phyloP scores from a whole-genome alignment of 306 rosid species.

The Gynostemma pentaphyllum region DNA sequence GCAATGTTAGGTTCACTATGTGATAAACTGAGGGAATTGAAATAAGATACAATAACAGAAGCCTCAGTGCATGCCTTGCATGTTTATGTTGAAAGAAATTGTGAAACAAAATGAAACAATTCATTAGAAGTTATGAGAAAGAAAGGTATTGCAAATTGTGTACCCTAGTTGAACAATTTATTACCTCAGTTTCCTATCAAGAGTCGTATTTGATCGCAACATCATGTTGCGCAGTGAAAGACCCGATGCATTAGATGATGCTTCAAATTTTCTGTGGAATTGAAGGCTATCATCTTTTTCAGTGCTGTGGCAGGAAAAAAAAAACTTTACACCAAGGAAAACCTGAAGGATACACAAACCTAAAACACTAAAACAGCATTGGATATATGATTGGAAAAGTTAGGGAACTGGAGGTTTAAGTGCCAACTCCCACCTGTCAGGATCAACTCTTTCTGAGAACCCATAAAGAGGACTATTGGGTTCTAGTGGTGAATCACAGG shows the following conservation, averaged over 20 bases:
- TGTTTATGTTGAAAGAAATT: conserved; percentile 17
- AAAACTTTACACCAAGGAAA: conserved; percentile 12
- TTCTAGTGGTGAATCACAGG: conserved; percentile 98
- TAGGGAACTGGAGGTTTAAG: not conserved
- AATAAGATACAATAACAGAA: conserved; percentile 34
- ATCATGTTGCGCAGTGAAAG: conserved; percentile 65
- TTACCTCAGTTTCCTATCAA: conserved; percentile 73
- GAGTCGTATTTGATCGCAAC: conserved; percentile 49
- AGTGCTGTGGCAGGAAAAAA: conserved; percentile 30
- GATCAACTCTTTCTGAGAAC: conserved; percentile 67
- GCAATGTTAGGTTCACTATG: conserved; percentile 99
- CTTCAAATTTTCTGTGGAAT: conserved; percentile 54
- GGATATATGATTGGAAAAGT: not conserved
- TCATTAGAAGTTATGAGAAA: conserved; percentile 3
- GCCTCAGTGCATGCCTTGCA: conserved; percentile 23
- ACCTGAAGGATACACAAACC: not conserved
- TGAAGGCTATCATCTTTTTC: conserved; percentile 80
- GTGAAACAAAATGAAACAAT: conserved; percentile 8
- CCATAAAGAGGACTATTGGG: conserved; percentile 99
- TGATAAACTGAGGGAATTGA: conserved; percentile 72
- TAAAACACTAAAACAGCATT: not conserved
- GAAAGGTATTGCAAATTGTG: not conserved
- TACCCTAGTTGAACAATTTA: conserved; percentile 1
- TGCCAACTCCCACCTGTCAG: conserved; percentile 36
- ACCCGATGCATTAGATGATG: conserved; percentile 48